Evolutionary conservation across 352 stramenopile species (phyloP).

Genomic region (Phytophthora pistaciae): DNA sequence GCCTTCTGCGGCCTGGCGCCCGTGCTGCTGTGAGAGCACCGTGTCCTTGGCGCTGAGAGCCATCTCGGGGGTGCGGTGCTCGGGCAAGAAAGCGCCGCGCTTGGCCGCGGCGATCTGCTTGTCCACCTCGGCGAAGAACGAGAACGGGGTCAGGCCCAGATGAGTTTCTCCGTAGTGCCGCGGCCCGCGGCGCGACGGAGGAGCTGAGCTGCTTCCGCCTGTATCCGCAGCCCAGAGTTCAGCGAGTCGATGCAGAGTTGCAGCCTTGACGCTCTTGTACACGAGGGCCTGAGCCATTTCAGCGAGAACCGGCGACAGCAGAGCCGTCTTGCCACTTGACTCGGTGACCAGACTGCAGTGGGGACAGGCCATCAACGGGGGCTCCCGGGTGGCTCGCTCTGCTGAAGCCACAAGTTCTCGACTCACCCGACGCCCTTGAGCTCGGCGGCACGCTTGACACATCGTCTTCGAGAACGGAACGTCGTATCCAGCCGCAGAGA

Average conservation of each 20-base stretch:
- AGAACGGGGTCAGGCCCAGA: slow-evolving; percentile 62
- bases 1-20: not conserved
- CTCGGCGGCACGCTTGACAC: slow-evolving; percentile 55
- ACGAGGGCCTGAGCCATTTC: slow-evolving; percentile 50
- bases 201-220: slow-evolving; percentile 12
- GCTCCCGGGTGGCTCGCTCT: slow-evolving; percentile 12
- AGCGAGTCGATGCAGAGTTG: slow-evolving; percentile 65
- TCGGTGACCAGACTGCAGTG: slow-evolving; percentile 53
- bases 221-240: slow-evolving; percentile 41
- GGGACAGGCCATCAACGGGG: slow-evolving; percentile 52
- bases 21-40: slow-evolving; percentile 17
- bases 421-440: slow-evolving; percentile 63
- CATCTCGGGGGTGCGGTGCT: slow-evolving; percentile 51
- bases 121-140: slow-evolving; percentile 73
- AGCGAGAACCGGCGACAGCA: slow-evolving; percentile 43
- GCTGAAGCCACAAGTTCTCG: slow-evolving; percentile 26
- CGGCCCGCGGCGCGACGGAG: slow-evolving; percentile 5
- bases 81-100: slow-evolving; percentile 56
- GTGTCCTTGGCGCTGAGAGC: slow-evolving; percentile 67
- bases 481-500: slow-evolving; percentile 44
- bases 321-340: slow-evolving; percentile 14
- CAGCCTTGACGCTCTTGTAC: slow-evolving; percentile 59
- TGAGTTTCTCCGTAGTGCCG: slow-evolving; percentile 30
- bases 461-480: slow-evolving; percentile 60
- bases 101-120: slow-evolving; percentile 54